A percentile compares a stretch with the other conserved stretches of the same genome.
Conservation (phyloP, 768 basidiomycete species). For the Suillus plorans region DNA sequence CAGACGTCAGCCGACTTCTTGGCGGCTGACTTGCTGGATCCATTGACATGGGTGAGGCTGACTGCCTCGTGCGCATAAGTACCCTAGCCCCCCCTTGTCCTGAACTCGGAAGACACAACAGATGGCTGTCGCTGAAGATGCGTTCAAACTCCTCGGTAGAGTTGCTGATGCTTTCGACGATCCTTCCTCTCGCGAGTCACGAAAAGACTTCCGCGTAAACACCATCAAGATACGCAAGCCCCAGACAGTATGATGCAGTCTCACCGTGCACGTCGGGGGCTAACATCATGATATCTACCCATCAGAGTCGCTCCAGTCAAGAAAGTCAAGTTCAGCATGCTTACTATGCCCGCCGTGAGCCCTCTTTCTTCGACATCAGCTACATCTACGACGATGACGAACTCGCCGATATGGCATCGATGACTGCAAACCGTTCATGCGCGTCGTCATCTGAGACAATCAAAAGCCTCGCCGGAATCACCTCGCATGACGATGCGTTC, state of each 20-base stretch:
- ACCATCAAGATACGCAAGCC: conserved; percentile 22
- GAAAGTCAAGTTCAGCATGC: conserved; percentile 12
- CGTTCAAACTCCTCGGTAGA: conserved; percentile 23
- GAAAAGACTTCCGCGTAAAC: conserved; percentile 22
- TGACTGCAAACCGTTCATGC: conserved; percentile 10
- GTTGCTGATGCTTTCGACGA: conserved; percentile 31
- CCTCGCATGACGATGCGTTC: conserved; percentile 3
- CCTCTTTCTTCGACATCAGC: conserved; percentile 12
- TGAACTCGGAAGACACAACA: background rate
- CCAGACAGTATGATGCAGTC: conserved; percentile 21
- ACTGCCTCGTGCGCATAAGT: background rate
- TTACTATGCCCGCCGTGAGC: conserved; percentile 7
- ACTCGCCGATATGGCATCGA: conserved; percentile 6
- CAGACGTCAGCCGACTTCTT: background rate
- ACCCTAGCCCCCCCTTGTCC: background rate
- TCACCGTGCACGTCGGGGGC: background rate
- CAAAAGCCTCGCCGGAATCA: background rate
- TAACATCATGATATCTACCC: background rate
- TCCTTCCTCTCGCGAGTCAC: conserved; percentile 17
- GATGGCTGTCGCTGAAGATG: conserved; percentile 15
- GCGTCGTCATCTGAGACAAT: conserved; percentile 11
- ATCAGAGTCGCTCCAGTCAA: conserved; percentile 19
- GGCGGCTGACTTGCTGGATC: background rate
- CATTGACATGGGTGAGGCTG: background rate
- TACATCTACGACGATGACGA: conserved; percentile 21